These are phyloP conservation scores for Sugiyamaella chiloensis DNA, from an alignment of 805 yeast species.

Conservation along the genomic window DNA sequence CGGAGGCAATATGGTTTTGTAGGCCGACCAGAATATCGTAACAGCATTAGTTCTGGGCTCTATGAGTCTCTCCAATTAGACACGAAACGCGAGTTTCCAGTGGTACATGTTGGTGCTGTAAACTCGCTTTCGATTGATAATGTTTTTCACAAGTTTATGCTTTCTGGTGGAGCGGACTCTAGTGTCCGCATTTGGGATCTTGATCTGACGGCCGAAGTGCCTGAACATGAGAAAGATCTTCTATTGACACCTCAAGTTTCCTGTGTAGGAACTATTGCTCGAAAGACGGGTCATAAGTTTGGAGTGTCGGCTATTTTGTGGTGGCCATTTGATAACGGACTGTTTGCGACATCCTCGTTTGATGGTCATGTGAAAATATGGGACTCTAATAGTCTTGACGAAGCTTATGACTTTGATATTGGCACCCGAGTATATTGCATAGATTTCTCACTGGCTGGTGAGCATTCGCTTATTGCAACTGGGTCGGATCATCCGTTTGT, in stretches of 20 bases:
- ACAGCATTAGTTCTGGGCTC: slow-evolving; percentile 5
- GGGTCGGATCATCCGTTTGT: slow-evolving; percentile 70
- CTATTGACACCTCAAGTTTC: slow-evolving; percentile 9
- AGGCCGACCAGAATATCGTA: neutral
- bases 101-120: slow-evolving; percentile 44
- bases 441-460: slow-evolving; percentile 51
- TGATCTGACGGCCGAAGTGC: slow-evolving; percentile 22
- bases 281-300: slow-evolving; percentile 51
- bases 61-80: slow-evolving; percentile 14
- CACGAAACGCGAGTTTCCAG: slow-evolving; percentile 21
- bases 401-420: slow-evolving; percentile 64
- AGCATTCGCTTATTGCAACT: slow-evolving; percentile 57
- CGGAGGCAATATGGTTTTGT: neutral
- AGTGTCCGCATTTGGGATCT: slow-evolving; percentile 66
- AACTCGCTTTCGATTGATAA: slow-evolving; percentile 59
- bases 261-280: slow-evolving; percentile 17
- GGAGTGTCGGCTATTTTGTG: slow-evolving; percentile 75
- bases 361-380: slow-evolving; percentile 75
- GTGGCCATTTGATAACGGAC: slow-evolving; percentile 89
- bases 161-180: slow-evolving; percentile 75
- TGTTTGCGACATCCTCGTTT: slow-evolving; percentile 79
- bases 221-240: slow-evolving; percentile 9
- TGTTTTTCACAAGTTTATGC: slow-evolving; percentile 43
- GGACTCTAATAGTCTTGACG: slow-evolving; percentile 68
- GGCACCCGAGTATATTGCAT: slow-evolving; percentile 62